Conservation (phyloP, 2,329 filamentous ascomycete species). For the Sclerotinia subarctica region DNA sequence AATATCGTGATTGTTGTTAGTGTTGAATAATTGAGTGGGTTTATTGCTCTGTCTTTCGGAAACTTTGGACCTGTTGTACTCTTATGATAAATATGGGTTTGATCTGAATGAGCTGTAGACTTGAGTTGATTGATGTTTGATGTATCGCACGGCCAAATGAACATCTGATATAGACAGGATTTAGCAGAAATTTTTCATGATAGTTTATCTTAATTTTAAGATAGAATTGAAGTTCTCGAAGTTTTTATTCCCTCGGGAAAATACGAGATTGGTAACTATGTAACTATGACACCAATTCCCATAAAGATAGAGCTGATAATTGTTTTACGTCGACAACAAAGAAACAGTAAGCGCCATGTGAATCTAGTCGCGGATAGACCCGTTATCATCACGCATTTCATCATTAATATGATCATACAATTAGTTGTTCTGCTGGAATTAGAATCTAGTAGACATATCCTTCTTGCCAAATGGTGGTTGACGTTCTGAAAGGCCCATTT, state of each 20-base stretch:
- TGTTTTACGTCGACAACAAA: background rate
- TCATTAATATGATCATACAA: background rate
- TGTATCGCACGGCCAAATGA: background rate
- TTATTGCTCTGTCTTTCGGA: background rate
- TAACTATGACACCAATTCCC: background rate
- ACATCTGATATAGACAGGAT: background rate
- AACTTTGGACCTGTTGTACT: background rate
- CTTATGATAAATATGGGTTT: too few species aligned
- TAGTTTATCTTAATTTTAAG: background rate
- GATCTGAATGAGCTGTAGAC: background rate
- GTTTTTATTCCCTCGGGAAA: background rate
- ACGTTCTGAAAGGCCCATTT: background rate
- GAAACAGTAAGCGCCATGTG: background rate
- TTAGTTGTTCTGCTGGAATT: background rate
- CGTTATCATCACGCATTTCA: background rate
- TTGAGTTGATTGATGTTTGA: background rate
- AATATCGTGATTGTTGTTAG: background rate
- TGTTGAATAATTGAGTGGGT: background rate
- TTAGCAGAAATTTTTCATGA: rapidly evolving
- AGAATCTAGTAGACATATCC: background rate
- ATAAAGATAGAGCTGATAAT: background rate
- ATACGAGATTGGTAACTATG: background rate
- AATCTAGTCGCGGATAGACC: background rate
- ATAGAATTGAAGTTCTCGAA: too few species aligned
- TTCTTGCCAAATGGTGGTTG: background rate